Percentiles rank a stretch among this genome's conserved stretches.
phyloP scores from a whole-genome alignment of 257 asterid genomes.

The Nicotiana noctiflora region DNA sequence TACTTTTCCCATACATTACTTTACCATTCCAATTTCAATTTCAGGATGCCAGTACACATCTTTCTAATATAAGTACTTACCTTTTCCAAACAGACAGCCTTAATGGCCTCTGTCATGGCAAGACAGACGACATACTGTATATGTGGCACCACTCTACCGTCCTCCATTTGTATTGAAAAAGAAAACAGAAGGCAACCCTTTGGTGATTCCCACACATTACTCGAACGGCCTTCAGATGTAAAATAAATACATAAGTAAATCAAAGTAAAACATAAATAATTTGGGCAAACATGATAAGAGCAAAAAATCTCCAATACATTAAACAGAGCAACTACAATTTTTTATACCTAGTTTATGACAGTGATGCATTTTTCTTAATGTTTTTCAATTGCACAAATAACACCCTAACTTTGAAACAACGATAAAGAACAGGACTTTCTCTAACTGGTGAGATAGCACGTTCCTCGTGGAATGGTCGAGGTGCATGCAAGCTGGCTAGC shows the following conservation, averaged over 20 bases:
- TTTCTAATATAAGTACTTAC: conserved; percentile 31
- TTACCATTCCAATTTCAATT: not conserved
- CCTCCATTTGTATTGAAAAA: conserved; percentile 82
- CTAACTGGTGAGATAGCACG: not conserved
- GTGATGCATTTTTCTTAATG: not conserved
- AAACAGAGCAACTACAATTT: not conserved
- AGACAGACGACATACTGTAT: conserved; percentile 85
- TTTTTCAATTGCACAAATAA: not conserved
- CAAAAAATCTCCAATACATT: not conserved
- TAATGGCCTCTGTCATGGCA: conserved; percentile 83
- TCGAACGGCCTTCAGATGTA: conserved; percentile 56
- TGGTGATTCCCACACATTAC: conserved; percentile 90
- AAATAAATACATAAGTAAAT: conserved; percentile 1
- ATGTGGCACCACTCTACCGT: conserved; percentile 82
- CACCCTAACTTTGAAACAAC: not conserved
- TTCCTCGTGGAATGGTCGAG: too few relatives aligned
- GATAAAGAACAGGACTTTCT: not conserved
- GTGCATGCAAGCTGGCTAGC: too few relatives aligned
- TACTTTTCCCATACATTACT: not conserved
- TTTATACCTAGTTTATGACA: not conserved
- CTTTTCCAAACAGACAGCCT: conserved; percentile 56
- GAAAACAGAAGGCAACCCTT: conserved; percentile 95
- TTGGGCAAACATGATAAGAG: not conserved
- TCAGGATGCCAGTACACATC: not conserved
- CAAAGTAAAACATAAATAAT: not conserved